Conservation (phyloP, 148 eudicot genomes). For the Spergularia bocconei region DNA sequence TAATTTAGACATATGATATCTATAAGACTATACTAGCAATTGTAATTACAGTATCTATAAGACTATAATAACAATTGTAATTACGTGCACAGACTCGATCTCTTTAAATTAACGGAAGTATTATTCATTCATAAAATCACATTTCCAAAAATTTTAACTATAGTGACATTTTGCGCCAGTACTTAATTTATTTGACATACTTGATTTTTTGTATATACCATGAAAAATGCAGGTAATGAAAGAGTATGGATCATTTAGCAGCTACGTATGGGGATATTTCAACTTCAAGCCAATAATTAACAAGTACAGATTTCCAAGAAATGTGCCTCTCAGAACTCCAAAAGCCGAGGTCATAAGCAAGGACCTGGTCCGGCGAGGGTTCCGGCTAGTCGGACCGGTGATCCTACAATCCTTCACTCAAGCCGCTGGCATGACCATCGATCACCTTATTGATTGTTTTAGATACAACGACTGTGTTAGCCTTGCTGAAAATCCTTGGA, state of each 20-base stretch:
- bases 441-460: conserved; percentile 91
- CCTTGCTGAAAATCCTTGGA: conserved; percentile 96
- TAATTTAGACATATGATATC: too few species aligned
- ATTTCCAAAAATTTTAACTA: too few species aligned
- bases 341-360: conserved; percentile 89
- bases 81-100: too few species aligned
- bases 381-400: conserved; percentile 90
- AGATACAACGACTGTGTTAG: conserved; percentile 73
- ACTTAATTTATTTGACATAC: neutral
- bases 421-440: conserved; percentile 92
- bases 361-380: conserved; percentile 69
- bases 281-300: conserved; percentile 80
- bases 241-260: conserved; percentile 88
- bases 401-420: conserved; percentile 92
- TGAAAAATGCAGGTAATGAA: conserved; percentile 46
- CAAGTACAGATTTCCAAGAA: conserved; percentile 77
- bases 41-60: too few species aligned
- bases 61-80: too few species aligned
- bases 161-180: too few species aligned
- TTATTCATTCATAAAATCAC: neutral
- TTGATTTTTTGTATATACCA: neutral
- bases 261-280: conserved; percentile 80
- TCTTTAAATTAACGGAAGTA: neutral
- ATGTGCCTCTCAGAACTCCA: conserved; percentile 85
- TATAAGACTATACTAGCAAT: too few species aligned